phyloP scores from a whole-genome alignment of 495 filamentous ascomycete species.

The Penicillium longicatenatum region DNA sequence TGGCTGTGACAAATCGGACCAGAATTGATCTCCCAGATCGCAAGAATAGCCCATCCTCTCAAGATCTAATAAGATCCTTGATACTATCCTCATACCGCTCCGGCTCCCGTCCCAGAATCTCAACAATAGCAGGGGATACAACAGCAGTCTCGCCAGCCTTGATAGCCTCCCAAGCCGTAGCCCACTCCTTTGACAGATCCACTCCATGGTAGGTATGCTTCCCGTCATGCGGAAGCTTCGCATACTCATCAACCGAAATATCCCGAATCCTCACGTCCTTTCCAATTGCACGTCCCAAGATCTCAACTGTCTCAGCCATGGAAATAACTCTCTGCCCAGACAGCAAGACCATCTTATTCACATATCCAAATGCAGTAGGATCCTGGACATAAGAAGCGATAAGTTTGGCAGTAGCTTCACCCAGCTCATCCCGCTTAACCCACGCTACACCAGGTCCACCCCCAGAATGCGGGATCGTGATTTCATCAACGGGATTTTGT shows the following conservation, averaged over 20 bases:
- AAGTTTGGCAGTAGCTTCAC: slow-evolving; percentile 48
- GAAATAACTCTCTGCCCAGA: slow-evolving; percentile 41
- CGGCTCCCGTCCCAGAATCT: slow-evolving; percentile 43
- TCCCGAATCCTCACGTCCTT: slow-evolving; percentile 31
- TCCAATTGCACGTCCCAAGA: slow-evolving; percentile 34
- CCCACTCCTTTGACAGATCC: slow-evolving; percentile 33
- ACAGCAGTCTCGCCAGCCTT: slow-evolving; percentile 41
- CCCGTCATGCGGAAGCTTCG: slow-evolving; percentile 30
- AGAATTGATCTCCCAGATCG: background rate
- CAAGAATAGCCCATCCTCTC: background rate
- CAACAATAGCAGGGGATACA: slow-evolving; percentile 31
- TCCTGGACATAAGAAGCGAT: slow-evolving; percentile 30
- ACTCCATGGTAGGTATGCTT: slow-evolving; percentile 30
- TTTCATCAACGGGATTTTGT: slow-evolving; percentile 30
- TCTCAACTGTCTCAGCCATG: slow-evolving; percentile 41
- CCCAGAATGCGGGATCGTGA: slow-evolving; percentile 54
- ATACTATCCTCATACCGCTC: slow-evolving; percentile 35
- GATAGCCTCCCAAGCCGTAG: slow-evolving; percentile 49
- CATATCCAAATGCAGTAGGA: slow-evolving; percentile 26
- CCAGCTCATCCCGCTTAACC: slow-evolving; percentile 54
- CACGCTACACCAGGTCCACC: slow-evolving; percentile 50
- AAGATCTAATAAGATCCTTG: slow-evolving; percentile 13
- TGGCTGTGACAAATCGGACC: background rate
- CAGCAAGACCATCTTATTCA: slow-evolving; percentile 40
- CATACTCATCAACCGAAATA: slow-evolving; percentile 47